Evolutionary conservation across 495 filamentous ascomycete genomes (phyloP), one percentile per base, ranked within the genome.

Genomic region (Penicillium nucicola): DNA sequence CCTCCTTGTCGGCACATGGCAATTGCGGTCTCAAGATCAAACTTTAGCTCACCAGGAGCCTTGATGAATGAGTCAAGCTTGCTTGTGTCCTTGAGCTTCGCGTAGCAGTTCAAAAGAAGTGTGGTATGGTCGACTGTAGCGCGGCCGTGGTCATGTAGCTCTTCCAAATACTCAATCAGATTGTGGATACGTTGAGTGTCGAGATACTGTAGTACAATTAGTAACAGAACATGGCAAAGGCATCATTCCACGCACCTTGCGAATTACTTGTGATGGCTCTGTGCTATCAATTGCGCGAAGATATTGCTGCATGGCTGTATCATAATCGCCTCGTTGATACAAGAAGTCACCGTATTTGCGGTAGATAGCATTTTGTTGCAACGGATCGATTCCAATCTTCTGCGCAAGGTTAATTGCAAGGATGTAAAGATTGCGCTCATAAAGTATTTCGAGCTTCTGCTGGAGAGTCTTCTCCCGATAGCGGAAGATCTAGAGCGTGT

Each of bases 261-360:
- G 79, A 69, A 96, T 96, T 18, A 96, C 88, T 62, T 96, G 91
- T 4, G 90, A 95, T 11, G 91, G 91, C 56, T 96, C 91, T 0
- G 91, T 96, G 50, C 88, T 93, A 54, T 96, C 92, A 52, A 98
- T 95, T 0, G 95, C 92, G 61, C 90, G 87, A 54, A 98, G 83
- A 64, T 97, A 98, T 66, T 96, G 93, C 64, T 95, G 88, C 95
- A 98, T 98, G 10, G 93, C 95, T 15, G 87, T 91, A 62, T 98
- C 92, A 62, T 91, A 97, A 61, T 96, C 90, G 3, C 85, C 87
- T 58, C 90, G 93, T 60, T 93, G 90, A 58, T 98, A 96, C n/a
- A 97, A 70, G 52, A 88, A 92, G 63, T 98, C 95, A 9, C 93
- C 93, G 67, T 95, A 97, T 68, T 85, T 92, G 47, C 95, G 84